phyloP scores from a whole-genome alignment of 208 protist genomes.

The Trichomonas gallinae region DNA sequence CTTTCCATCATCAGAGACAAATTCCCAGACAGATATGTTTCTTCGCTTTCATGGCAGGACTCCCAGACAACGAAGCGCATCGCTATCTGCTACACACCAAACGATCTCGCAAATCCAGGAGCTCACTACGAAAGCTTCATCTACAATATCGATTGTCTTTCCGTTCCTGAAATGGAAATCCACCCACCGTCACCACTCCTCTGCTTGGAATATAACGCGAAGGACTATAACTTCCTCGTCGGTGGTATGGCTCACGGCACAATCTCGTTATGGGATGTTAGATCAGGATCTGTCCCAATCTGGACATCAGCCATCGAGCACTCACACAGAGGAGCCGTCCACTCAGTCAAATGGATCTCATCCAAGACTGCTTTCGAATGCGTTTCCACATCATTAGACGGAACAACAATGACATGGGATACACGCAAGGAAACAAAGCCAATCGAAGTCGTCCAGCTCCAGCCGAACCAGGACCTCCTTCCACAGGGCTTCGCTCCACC shows the following conservation, averaged over 20 bases:
- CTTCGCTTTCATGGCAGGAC: neutral
- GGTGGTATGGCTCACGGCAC: neutral
- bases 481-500: neutral
- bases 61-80: neutral
- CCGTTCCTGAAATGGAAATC: neutral
- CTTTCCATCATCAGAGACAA: neutral
- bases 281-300: neutral
- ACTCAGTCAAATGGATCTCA: neutral
- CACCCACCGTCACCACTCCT: neutral
- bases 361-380: conserved; percentile 11
- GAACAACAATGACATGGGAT: neutral
- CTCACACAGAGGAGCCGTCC: neutral
- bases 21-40: neutral
- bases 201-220: neutral
- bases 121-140: conserved; percentile 2
- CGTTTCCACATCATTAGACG: neutral
- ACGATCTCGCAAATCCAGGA: neutral
- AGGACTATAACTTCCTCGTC: neutral
- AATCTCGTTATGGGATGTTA: neutral
- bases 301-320: neutral
- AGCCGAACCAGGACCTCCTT: neutral
- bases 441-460: neutral
- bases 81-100: neutral
- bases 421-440: neutral
- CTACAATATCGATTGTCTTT: neutral